Evolutionary conservation across 441 rosid species (phyloP).

Genomic region (Manihot esculenta): DNA sequence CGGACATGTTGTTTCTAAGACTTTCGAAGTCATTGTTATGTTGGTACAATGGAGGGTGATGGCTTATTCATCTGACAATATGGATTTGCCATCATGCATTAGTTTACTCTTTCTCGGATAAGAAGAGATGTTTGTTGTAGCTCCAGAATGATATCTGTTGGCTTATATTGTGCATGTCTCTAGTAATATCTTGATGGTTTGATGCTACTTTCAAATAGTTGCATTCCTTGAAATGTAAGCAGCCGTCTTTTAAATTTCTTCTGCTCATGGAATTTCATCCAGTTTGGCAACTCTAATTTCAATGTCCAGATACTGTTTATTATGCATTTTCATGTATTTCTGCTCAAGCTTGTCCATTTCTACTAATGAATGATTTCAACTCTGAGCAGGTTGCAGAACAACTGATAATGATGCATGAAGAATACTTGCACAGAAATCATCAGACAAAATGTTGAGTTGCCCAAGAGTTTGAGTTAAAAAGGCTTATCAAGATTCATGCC

Average conservation of each 20-base stretch:
- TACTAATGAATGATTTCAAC: neutral
- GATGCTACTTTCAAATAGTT: neutral
- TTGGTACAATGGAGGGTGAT: too few species aligned
- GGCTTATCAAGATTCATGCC: neutral
- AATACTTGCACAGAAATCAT: constrained; percentile 38
- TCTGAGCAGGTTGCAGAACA: constrained; percentile 63
- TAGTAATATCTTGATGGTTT: neutral
- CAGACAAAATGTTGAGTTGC: constrained; percentile 2
- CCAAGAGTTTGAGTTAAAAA: neutral
- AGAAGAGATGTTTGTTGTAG: too few species aligned
- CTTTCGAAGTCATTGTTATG: neutral
- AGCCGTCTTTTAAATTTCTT: neutral
- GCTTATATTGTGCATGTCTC: neutral
- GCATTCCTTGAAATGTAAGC: neutral
- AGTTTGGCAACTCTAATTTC: neutral
- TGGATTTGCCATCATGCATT: too few species aligned
- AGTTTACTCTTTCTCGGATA: too few species aligned
- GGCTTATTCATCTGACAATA: too few species aligned
- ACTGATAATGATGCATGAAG: constrained; percentile 68
- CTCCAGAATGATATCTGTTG: neutral
- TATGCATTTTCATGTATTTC: neutral
- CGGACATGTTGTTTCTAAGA: neutral
- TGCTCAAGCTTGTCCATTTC: neutral
- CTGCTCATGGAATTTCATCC: neutral
- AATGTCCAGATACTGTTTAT: neutral